These are phyloP conservation scores for Suillus spraguei DNA, from an alignment of 768 basidiomycete genomes.

Conservation along the genomic window DNA sequence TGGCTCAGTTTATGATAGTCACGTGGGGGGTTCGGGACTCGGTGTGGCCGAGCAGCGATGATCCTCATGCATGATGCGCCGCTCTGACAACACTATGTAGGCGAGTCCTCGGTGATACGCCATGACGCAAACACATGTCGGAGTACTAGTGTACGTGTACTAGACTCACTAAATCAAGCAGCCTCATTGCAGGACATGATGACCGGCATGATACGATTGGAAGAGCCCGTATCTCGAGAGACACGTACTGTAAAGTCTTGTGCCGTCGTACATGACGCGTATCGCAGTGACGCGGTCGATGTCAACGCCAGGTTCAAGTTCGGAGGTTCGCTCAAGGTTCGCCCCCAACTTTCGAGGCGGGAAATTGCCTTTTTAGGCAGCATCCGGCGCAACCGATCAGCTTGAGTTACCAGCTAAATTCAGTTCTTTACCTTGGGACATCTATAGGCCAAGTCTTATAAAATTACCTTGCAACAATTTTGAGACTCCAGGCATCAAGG, in stretches of 20 bases:
- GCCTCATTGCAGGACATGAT: not conserved
- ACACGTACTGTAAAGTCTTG: not conserved
- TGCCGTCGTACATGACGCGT: not conserved
- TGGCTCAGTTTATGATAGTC: not conserved
- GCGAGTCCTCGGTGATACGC: not conserved
- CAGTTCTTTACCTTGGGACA: not conserved
- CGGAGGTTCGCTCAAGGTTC: not conserved
- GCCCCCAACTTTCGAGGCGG: not conserved
- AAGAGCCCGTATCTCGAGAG: not conserved
- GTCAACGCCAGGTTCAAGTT: not conserved
- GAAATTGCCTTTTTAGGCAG: not conserved
- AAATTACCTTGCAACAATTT: not conserved
- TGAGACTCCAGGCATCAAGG: not conserved
- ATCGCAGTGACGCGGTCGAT: not conserved
- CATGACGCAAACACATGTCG: not conserved
- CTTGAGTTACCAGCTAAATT: not conserved
- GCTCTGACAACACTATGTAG: not conserved
- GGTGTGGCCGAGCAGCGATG: not conserved
- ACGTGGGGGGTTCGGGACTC: not conserved
- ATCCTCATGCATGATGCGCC: not conserved
- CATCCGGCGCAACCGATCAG: not conserved
- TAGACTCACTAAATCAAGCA: not conserved
- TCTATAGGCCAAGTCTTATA: not conserved
- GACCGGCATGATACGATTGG: not conserved
- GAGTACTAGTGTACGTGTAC: not conserved